A percentile compares a stretch with the other conserved stretches of the same genome.
Conservation (phyloP, 202 grass and related monocot genomes). For the Setaria viridis region DNA sequence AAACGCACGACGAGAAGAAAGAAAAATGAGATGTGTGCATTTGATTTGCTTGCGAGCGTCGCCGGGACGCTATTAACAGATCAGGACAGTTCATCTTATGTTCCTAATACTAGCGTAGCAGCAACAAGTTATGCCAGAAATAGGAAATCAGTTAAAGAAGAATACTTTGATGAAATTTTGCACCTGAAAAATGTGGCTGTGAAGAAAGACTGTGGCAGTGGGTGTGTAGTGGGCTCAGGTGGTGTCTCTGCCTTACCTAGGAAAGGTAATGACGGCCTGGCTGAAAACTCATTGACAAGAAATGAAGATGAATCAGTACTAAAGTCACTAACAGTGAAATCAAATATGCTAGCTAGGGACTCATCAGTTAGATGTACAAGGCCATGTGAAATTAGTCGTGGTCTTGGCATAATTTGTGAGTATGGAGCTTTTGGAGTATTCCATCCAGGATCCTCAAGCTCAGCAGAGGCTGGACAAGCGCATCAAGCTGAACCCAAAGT, state of each 20-base stretch:
- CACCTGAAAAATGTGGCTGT: constrained; percentile 39
- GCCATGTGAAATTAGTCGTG: constrained; percentile 8
- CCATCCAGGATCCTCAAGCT: constrained; percentile 26
- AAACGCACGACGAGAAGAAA: constrained; percentile 67
- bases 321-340: constrained; percentile 55
- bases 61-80: constrained; percentile 55
- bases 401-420: constrained; percentile 43
- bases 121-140: constrained; percentile 23
- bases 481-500: constrained; percentile 35
- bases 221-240: constrained; percentile 37
- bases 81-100: constrained; percentile 42
- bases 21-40: constrained; percentile 61
- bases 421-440: constrained; percentile 16
- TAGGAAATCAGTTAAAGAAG: constrained; percentile 48
- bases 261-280: constrained; percentile 5
- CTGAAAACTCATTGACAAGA: constrained; percentile 33
- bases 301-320: constrained; percentile 37
- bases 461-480: constrained; percentile 43
- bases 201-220: constrained; percentile 51
- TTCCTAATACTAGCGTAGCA: constrained; percentile 35
- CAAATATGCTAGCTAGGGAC: constrained; percentile 44
- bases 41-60: constrained; percentile 78
- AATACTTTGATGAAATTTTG: constrained; percentile 46
- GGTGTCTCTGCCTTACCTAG: neutral
- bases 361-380: constrained; percentile 7